Evolutionary conservation across 805 yeast genomes (phyloP), one percentile per base, ranked within the genome.

Genomic region (Candida jianshihensis): DNA sequence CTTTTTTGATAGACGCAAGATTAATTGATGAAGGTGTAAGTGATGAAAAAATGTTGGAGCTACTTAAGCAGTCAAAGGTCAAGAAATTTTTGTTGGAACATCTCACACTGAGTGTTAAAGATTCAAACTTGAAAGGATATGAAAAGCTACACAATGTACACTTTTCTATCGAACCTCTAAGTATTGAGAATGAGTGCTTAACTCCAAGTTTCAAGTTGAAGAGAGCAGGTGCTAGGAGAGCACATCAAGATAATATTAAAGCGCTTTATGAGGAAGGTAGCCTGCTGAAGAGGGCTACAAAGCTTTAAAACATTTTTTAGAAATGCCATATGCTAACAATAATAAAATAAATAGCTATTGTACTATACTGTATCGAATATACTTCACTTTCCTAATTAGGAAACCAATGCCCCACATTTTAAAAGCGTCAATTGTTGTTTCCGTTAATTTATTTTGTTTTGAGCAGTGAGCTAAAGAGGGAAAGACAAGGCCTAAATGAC

Each of bases 141-240:
- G 88, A 80, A 55, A 73, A 70, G 40, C 38, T 81, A 18, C 75
- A 73, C 51, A 80, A 81, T 46, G 43, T 76, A 25, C 53, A 58
- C 30, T 59, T 78, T 26, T 73, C 61, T n/a, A 34, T 73, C 26
- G 82, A 78, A 43, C 84, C 86, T 9, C 60, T 80, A 40, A 73
- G 63, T 15, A 56, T 76, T 12, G 80, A 70, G 37, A 73, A 76
- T 42, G 78, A 75, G 33, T 68, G 73, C 4, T 54, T 81, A 26
- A 81, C 90, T 4, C 88, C 88, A 25, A 79, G 86, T 6, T 51
- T 73, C 41, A 75, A 75, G 52, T 56, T 74, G 37, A 73, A 73
- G 53, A 60, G 84, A 36, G 58, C 68, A 2, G 60, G 62, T 19
- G 76, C 78, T 1, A 64, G 65, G 28, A 64, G 64, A 48, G 59